Conservation (phyloP, 2,329 filamentous ascomycete species). For the Claviceps spartinae region DNA sequence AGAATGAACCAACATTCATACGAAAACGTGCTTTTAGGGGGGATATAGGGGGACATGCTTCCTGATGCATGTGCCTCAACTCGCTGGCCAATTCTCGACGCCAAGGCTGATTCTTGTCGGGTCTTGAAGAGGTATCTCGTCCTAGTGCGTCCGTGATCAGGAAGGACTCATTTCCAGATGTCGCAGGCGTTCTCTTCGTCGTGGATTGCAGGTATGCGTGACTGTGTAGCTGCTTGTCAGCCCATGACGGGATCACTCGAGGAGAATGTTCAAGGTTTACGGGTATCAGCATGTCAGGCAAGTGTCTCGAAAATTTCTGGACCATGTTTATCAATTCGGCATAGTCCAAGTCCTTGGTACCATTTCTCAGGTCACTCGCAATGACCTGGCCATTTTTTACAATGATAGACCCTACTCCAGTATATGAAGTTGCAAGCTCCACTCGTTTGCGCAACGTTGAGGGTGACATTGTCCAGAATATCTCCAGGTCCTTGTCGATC, state of each 20-base stretch:
- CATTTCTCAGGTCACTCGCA: constrained; percentile 21
- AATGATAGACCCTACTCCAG: constrained; percentile 34
- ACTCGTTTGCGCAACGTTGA: constrained; percentile 50
- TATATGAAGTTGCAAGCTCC: constrained; percentile 23
- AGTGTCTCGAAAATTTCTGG: constrained; percentile 51
- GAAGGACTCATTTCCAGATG: constrained; percentile 8
- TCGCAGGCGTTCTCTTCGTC: constrained; percentile 16
- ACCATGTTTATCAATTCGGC: constrained; percentile 51
- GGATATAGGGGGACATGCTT: constrained; percentile 50
- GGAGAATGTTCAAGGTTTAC: constrained; percentile 53
- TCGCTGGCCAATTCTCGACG: constrained; percentile 9
- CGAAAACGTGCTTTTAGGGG: constrained; percentile 42
- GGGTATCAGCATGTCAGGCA: constrained; percentile 74
- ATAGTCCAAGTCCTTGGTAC: constrained; percentile 22
- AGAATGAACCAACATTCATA: constrained; percentile 53
- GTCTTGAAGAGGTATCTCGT: background rate
- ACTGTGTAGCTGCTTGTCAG: constrained; percentile 27
- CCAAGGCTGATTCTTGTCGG: background rate
- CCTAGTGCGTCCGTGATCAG: background rate
- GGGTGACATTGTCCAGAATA: constrained; percentile 65
- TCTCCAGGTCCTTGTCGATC: constrained; percentile 59
- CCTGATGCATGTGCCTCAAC: constrained; percentile 28
- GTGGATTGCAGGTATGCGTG: constrained; percentile 15
- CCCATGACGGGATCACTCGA: constrained; percentile 40
- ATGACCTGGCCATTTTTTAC: constrained; percentile 51